Base-by-base conservation (phyloP, 2,329 filamentous ascomycete genomes). In the Truncatella angustata region DNA sequence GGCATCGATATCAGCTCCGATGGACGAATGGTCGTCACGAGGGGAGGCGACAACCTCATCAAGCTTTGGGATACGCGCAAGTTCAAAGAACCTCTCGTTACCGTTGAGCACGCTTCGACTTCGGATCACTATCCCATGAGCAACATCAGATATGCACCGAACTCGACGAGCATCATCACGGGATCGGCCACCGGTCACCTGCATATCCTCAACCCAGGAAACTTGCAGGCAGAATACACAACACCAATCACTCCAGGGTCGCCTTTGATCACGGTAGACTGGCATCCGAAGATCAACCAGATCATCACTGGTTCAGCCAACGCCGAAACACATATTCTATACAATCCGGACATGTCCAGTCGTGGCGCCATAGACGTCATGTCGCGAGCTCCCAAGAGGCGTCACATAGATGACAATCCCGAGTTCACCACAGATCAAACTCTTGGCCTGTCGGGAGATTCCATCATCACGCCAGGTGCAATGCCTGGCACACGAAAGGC, bases 21-120 rank as follows among this genome's bases (percentile, higher is more conserved):
- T 67, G 94, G 94, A 9, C 83, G 93, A 53, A 87, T 97, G 74
- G 84, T 97, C 3, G 87, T 97, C 6, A 96, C 91, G 1, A 81
- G 91, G 60, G 94, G 94, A 51, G 93, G 92, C 47, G 94, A 99
- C 70, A 85, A 95, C 65, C 81, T 88, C 2, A 93, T 99, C 70
- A 97, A 97, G 73, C 79, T 97, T 2, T 99, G 94, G 94, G 94
- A 99, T 67, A 95, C 87, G 3, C 85, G 94, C 53, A 97, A 97
- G 65, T 96, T 99, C 77, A 97, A 94, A 67, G 79, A 87, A 52
- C 91, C 94, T 4, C 80, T 99, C 12, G 90, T 91, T 44, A 89
- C 86, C 1, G 84, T 90, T 14, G 75, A 86, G 5, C 91, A 96
- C 69, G 71, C 82, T 1, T 96, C 93, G 1, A 96, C 90, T 12